Base-by-base conservation (phyloP, 805 yeast species). In the Ogataea haglerorum region DNA sequence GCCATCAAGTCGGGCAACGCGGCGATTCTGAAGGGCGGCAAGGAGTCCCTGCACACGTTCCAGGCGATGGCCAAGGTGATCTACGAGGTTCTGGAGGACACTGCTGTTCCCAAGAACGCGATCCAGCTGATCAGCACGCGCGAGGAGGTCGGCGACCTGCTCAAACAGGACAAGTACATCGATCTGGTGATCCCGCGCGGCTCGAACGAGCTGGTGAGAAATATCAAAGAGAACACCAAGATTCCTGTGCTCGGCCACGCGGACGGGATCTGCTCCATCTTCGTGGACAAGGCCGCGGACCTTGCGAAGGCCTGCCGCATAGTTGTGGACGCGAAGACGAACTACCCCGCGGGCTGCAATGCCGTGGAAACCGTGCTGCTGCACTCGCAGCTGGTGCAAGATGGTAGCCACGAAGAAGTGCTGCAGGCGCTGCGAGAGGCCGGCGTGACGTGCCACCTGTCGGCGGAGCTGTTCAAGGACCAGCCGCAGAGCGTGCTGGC, bases 191-290 rank as follows among this genome's bases (percentile, higher is more conserved):
- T 93, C 54, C 99, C 99, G 46, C 77, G 99, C 56, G 99, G 99
- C n/a, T 86, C 96, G 21, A 93, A 93, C 57, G 91, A 81, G 48
- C 73, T 93, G 43, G 99, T 93, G 29, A 77, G 86, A 52, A 79
- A 73, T 60, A 90, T 93, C 62, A 93, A 95, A 65, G 73, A 76
- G 18, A 78, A 78, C 59, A 91, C 99, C 17, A 88, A 88, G 61
- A 95, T 93, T 53, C 98, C 99, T 5, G 99, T 93, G 6, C 67
- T 93, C 58, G 99, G 99, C 42, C 99, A 93, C 62, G 99, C 99
- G 7, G 98, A 93, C 64, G 99, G 99, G 34, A 83, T 91, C 46
- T 93, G 99, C 65, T 81, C 97, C 2, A 77, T 91, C 6, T 93
- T 78, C 55, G 71, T 91, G 18, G 95, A 90, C 60, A 76, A 74